phyloP scores from a whole-genome alignment of 176 grass and related monocot genomes.

The Eragrostis curvula region DNA sequence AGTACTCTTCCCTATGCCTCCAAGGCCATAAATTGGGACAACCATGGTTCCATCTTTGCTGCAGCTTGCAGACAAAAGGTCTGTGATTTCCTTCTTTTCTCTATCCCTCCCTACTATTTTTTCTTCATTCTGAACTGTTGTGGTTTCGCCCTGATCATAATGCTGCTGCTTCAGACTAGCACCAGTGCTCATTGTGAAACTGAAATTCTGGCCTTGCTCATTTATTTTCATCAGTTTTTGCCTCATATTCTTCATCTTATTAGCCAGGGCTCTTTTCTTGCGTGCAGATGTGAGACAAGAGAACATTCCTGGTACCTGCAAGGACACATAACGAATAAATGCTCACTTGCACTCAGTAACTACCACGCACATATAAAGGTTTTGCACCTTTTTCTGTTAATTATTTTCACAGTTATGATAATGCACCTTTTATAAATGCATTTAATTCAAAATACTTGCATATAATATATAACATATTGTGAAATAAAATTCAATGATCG shows the following conservation, averaged over 20 bases:
- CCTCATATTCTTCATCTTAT: background rate
- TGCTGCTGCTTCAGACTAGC: background rate
- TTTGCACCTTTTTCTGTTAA: no score
- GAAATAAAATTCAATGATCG: no score
- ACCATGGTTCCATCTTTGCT: background rate
- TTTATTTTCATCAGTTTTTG: background rate
- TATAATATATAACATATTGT: no score
- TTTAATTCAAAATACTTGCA: no score
- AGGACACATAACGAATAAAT: no score
- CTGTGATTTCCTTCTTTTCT: conserved; percentile 10
- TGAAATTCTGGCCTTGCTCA: background rate
- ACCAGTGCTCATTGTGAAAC: background rate
- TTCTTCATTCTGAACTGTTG: background rate
- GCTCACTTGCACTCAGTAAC: no score
- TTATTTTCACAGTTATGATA: no score
- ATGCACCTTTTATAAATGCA: no score
- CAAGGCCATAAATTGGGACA: background rate
- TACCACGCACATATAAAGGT: no score
- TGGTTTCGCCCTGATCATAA: background rate
- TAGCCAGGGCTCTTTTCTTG: background rate
- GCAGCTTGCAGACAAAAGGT: background rate
- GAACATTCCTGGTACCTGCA: background rate
- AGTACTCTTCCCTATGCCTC: conserved; percentile 8
- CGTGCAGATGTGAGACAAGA: background rate
- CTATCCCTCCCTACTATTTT: background rate